Base-by-base conservation (phyloP, 345 rosid species). In the Psidium friedrichsthalianum region DNA sequence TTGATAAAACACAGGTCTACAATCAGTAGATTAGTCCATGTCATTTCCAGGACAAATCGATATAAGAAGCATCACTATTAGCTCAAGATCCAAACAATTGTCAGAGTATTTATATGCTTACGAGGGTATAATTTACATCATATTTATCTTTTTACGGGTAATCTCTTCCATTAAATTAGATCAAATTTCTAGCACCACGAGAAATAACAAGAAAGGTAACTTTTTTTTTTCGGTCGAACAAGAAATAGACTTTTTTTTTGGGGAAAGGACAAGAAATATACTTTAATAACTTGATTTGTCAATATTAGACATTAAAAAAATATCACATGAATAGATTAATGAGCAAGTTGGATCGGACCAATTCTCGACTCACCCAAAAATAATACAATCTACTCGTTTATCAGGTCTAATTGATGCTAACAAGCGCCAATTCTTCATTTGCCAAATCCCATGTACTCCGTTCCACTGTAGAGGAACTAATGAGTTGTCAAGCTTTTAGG, bases 1-100 rank as follows among this genome's bases (percentile, higher is more conserved):
- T 94, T 3, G 98, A 97, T 87, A 98, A 97, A n/a, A 88, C 98
- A 58, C 96, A 93, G 94, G 98, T 94, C 21, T 64, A 52, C 16
- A 51, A 20, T 36, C 18, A 29, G 32, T 61, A 29, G 42, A 61
- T 61, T 61, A 15, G 29, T 59, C 74, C 32, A 36, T 51, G 80
- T 32, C 24, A 8, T 15, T 14, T 53, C 42, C n/a, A 12, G 3
- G 36, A 57, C 83, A n/a, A 2, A 36, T 25, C n/a, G 10, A n/a
- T 80, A 16, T 5, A 78, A 85, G 29, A 44, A 44, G 47, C 6
- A 56, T 42, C 80, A 16, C 15, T 21, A 22, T 11, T 76, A 16
- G 56, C 36, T 25, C 51, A 24, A 29, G 56, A 24, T 52, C 22
- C 55, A 15, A 56, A 27, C 54, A 47, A 59, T 6, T 27, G 15